A percentile compares a stretch with the other conserved stretches of the same genome.
Conservation (phyloP, 164 flowering plant species). For the Magnolia changhungtana region DNA sequence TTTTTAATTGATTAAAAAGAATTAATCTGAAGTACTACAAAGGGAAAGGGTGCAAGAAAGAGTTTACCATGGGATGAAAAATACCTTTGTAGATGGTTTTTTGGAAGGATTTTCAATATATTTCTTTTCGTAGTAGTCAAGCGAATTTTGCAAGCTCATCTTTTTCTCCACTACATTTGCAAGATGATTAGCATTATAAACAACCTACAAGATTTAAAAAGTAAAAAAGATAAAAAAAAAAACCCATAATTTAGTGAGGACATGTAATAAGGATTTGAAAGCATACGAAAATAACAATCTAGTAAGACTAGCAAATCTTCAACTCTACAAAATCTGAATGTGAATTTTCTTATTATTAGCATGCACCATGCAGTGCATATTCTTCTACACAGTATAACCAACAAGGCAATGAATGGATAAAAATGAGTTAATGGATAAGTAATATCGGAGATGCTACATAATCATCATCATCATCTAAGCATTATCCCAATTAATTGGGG, state of each 20-base stretch:
- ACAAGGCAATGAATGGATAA: too few relatives aligned
- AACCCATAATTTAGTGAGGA: not conserved
- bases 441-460: too few relatives aligned
- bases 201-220: constrained; percentile 37
- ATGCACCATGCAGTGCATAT: too few relatives aligned
- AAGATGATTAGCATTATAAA: constrained; percentile 63
- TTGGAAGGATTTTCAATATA: constrained; percentile 43
- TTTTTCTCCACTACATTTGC: constrained; percentile 47
- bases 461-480: too few relatives aligned
- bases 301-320: not conserved
- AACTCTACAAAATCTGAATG: not conserved
- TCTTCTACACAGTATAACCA: too few relatives aligned
- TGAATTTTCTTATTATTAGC: not conserved
- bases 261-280: not conserved
- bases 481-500: too few relatives aligned
- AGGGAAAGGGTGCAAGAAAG: not conserved
- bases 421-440: too few relatives aligned
- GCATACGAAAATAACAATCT: not conserved
- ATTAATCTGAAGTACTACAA: too few relatives aligned
- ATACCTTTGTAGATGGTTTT: constrained; percentile 59
- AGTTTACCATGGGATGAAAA: not conserved
- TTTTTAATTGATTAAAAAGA: too few relatives aligned
- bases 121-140: constrained; percentile 55
- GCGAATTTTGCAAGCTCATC: constrained; percentile 65
- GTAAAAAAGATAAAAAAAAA: not conserved